phyloP scores from a whole-genome alignment of 78 protist species.

The Dictyostelium purpureum region DNA sequence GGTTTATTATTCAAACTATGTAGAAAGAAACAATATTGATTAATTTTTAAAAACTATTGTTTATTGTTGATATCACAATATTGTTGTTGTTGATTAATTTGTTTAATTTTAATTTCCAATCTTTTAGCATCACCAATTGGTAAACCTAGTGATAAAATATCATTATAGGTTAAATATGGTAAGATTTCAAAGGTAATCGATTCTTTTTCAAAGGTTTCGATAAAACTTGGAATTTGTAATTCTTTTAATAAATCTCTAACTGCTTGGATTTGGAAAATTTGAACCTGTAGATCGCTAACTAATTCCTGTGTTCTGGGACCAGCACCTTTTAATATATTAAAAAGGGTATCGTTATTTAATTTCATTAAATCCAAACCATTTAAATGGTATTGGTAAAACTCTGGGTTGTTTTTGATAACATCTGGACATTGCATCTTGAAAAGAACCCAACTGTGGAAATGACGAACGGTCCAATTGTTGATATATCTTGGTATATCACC shows the following conservation, averaged over 20 bases:
- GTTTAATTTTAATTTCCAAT: background rate
- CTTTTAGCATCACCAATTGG: conserved; percentile 39
- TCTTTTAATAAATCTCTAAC: conserved; percentile 30
- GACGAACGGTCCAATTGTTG: background rate
- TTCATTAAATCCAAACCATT: conserved; percentile 2
- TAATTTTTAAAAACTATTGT: too few relatives aligned
- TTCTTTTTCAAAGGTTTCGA: conserved; percentile 8
- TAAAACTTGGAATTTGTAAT: conserved; percentile 25
- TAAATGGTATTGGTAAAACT: background rate
- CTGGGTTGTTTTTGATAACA: background rate
- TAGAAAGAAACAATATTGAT: background rate
- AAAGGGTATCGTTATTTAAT: background rate
- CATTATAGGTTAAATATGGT: background rate
- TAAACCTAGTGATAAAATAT: background rate
- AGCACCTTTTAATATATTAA: background rate
- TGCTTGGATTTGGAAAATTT: background rate
- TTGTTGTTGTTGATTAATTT: background rate
- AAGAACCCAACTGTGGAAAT: background rate
- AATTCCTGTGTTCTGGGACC: background rate
- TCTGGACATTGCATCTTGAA: conserved; percentile 2
- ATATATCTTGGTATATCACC: conserved; percentile 9
- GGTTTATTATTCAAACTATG: background rate
- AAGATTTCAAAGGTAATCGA: conserved; percentile 11
- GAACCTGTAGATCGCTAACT: background rate
- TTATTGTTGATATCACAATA: background rate